Conservation (phyloP, 106 monocot genomes). For the Dioscorea alata region DNA sequence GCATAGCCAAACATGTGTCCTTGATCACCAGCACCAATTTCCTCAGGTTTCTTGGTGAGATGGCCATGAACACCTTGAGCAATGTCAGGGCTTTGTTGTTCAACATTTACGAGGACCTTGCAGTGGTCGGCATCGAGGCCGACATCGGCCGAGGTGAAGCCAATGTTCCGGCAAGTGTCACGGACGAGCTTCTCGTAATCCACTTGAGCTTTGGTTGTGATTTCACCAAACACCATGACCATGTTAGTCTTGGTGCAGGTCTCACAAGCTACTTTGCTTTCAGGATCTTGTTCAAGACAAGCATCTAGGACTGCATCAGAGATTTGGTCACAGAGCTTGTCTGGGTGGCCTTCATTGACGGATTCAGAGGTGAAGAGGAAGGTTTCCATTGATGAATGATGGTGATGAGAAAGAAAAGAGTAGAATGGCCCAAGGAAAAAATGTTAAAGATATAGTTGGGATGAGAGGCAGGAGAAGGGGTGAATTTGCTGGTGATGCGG, state of each 20-base stretch:
- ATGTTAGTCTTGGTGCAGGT: conserved; percentile 27
- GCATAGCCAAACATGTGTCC: conserved; percentile 29
- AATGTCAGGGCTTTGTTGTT: conserved; percentile 31
- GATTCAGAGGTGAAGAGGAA: conserved; percentile 28
- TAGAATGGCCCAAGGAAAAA: no score
- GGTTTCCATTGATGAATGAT: conserved; percentile 8
- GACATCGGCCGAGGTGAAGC: conserved; percentile 15
- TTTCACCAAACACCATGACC: conserved; percentile 25
- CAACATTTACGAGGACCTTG: conserved; percentile 22
- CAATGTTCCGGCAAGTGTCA: conserved; percentile 18
- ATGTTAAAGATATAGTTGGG: no score
- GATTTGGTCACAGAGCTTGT: conserved; percentile 25
- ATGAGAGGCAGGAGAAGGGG: no score
- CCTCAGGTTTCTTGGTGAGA: conserved; percentile 24
- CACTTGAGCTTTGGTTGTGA: conserved; percentile 25
- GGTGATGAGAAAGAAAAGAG: no score
- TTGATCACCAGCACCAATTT: conserved; percentile 28
- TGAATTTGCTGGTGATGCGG: no score
- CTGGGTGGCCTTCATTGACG: conserved; percentile 24
- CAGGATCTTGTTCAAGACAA: conserved; percentile 20
- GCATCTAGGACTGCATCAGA: conserved; percentile 23
- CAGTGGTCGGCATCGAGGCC: conserved; percentile 20
- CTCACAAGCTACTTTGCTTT: conserved; percentile 24
- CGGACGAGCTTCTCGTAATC: conserved; percentile 29
- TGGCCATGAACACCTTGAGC: conserved; percentile 30